Evolutionary conservation across 305 asterid species (phyloP).

Genomic region (Fraxinus sp.): DNA sequence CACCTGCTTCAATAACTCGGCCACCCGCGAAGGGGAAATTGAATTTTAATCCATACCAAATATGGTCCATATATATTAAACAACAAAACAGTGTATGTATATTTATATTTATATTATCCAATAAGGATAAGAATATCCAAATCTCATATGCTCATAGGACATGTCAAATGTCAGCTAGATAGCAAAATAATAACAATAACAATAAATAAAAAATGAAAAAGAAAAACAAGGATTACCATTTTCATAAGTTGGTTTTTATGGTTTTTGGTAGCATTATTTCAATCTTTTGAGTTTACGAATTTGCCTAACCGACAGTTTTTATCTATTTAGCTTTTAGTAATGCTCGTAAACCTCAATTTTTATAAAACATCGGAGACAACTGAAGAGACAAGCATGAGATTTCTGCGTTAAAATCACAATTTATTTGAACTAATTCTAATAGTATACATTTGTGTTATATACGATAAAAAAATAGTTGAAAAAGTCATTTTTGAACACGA

Average conservation of each 20-base stretch:
- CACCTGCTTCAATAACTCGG: no score
- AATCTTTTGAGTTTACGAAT: background rate
- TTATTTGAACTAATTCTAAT: background rate
- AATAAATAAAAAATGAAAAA: no score
- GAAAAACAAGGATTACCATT: background rate
- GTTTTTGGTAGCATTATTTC: background rate
- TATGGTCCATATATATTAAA: background rate
- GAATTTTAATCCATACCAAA: background rate
- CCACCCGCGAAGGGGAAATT: no score
- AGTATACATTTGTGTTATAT: background rate
- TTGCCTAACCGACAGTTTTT: background rate
- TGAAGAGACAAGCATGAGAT: background rate
- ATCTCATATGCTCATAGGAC: background rate
- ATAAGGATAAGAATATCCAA: background rate
- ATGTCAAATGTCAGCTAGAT: background rate
- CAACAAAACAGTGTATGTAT: background rate
- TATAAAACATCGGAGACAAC: background rate
- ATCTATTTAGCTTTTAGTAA: background rate
- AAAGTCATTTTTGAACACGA: background rate
- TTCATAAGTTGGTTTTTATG: background rate
- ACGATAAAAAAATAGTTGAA: background rate
- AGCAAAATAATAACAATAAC: background rate
- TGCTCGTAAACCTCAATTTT: background rate
- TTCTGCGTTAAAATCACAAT: background rate
- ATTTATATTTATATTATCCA: background rate